phyloP scores from a whole-genome alignment of 1,284 basidiomycete genomes.

The Cutaneotrichosporon curvatum region DNA sequence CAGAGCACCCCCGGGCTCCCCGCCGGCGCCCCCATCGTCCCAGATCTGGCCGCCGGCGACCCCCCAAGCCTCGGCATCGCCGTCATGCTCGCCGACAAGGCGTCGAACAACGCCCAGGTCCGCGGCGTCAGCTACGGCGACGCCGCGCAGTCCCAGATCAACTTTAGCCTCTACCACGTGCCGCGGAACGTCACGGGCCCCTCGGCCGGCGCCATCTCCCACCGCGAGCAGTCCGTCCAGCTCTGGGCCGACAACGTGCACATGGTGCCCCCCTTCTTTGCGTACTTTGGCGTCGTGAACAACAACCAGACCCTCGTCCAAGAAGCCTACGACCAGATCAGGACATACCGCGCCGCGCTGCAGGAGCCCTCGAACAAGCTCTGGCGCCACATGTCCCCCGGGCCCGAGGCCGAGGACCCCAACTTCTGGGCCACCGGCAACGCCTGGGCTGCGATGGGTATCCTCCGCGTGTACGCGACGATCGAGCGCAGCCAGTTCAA shows the following conservation, averaged over 20 bases:
- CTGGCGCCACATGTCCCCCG: slow-evolving; percentile 42
- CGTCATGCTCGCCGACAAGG: slow-evolving; percentile 58
- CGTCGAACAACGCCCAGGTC: slow-evolving; percentile 24
- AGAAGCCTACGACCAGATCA: slow-evolving; percentile 69
- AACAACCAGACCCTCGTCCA: slow-evolving; percentile 61
- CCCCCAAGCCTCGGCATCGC: slow-evolving; percentile 75
- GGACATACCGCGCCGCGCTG: slow-evolving; percentile 59
- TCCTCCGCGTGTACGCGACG: slow-evolving; percentile 49
- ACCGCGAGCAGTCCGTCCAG: slow-evolving; percentile 47
- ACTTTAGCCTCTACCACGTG: slow-evolving; percentile 60
- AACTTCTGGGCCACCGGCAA: slow-evolving; percentile 47
- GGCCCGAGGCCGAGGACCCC: slow-evolving; percentile 31
- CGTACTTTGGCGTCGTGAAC: slow-evolving; percentile 72
- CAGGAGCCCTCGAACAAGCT: slow-evolving; percentile 26
- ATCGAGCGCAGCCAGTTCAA: slow-evolving; percentile 44
- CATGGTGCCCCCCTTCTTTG: slow-evolving; percentile 76
- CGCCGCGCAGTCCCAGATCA: slow-evolving; percentile 64
- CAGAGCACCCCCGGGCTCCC: slow-evolving; percentile 6
- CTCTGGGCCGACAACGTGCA: slow-evolving; percentile 55
- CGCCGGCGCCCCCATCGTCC: slow-evolving; percentile 28
- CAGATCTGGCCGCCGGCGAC: slow-evolving; percentile 64
- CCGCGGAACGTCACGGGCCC: slow-evolving; percentile 47
- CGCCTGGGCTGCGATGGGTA: slow-evolving; percentile 52
- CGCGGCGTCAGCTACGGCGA: slow-evolving; percentile 55
- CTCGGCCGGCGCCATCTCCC: slow-evolving; percentile 65